phyloP scores from a whole-genome alignment of 164 flowering plant genomes.

The Aristolochia contorta region DNA sequence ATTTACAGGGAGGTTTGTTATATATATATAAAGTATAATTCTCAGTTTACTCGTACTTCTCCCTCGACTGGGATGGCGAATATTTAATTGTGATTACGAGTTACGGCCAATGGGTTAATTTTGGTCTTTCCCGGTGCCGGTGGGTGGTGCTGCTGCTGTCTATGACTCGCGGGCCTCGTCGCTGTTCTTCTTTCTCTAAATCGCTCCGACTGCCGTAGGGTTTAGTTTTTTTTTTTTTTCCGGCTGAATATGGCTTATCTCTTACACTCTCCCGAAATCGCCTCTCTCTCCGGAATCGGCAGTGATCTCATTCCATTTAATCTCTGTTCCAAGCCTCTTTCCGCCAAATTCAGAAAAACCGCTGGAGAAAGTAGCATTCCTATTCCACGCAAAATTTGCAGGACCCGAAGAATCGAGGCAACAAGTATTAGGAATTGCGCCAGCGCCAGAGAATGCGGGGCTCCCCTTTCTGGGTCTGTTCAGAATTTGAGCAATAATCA shows the following conservation, averaged over 20 bases:
- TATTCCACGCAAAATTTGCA: no score
- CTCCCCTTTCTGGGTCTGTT: slow-evolving; percentile 18
- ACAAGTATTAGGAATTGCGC: slow-evolving; percentile 10
- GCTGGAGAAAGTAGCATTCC: no score
- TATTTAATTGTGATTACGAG: no score
- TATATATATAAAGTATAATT: no score
- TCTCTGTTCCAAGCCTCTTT: no score
- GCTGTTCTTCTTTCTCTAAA: background rate
- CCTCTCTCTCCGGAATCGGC: background rate
- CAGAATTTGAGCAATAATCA: slow-evolving; percentile 27
- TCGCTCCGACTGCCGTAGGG: background rate
- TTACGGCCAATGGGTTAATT: no score
- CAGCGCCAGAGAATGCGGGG: slow-evolving; percentile 21
- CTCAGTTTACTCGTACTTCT: no score
- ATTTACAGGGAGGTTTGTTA: no score
- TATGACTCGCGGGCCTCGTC: background rate
- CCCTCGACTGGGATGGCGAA: no score
- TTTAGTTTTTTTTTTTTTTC: no score
- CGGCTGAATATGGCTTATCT: background rate
- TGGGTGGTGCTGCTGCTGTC: background rate
- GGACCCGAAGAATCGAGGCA: slow-evolving; percentile 4
- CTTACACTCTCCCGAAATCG: background rate
- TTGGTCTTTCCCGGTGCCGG: no score
- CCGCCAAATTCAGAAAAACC: no score
- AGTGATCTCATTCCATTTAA: background rate